Evolutionary conservation across 1,284 basidiomycete species (phyloP).

Genomic region (Singerocomus inundabilis): DNA sequence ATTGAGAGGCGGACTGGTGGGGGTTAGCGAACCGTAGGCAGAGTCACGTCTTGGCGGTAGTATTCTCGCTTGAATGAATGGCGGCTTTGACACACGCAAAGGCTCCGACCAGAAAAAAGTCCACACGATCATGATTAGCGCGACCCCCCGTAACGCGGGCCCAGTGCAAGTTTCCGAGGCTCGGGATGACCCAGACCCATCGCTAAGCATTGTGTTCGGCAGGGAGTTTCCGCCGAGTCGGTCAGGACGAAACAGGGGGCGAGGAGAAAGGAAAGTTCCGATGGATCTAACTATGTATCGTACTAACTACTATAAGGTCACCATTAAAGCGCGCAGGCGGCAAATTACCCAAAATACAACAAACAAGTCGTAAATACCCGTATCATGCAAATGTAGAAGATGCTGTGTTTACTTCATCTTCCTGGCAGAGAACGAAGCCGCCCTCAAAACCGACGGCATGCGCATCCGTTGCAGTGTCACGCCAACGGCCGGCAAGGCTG

Average conservation of each 20-base stretch:
- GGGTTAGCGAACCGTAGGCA: slow-evolving; percentile 17
- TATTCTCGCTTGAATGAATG: slow-evolving; percentile 5
- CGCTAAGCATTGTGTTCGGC: slow-evolving; percentile 10
- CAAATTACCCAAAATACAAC: slow-evolving; percentile 13
- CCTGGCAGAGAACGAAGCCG: slow-evolving; percentile 42
- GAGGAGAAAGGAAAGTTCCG: neutral
- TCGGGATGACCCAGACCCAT: slow-evolving; percentile 16
- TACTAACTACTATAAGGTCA: slow-evolving; percentile 15
- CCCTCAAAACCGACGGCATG: slow-evolving; percentile 43
- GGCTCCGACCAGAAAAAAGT: neutral
- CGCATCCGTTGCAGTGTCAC: slow-evolving; percentile 41
- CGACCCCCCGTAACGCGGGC: neutral
- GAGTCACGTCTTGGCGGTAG: slow-evolving; percentile 1
- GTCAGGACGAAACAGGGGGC: neutral
- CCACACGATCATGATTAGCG: slow-evolving; percentile 20
- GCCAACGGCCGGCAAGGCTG: slow-evolving; percentile 52
- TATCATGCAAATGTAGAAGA: slow-evolving; percentile 13
- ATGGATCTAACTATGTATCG: slow-evolving; percentile 1
- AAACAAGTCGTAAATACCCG: slow-evolving; percentile 15
- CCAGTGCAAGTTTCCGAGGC: slow-evolving; percentile 1
- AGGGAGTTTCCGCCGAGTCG: slow-evolving; percentile 1
- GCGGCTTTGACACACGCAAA: neutral
- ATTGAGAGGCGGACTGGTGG: slow-evolving; percentile 63
- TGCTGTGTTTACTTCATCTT: slow-evolving; percentile 23
- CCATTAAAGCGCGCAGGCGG: slow-evolving; percentile 18